phyloP scores from a whole-genome alignment of 2,329 filamentous ascomycete genomes.

The Botrytis porri region DNA sequence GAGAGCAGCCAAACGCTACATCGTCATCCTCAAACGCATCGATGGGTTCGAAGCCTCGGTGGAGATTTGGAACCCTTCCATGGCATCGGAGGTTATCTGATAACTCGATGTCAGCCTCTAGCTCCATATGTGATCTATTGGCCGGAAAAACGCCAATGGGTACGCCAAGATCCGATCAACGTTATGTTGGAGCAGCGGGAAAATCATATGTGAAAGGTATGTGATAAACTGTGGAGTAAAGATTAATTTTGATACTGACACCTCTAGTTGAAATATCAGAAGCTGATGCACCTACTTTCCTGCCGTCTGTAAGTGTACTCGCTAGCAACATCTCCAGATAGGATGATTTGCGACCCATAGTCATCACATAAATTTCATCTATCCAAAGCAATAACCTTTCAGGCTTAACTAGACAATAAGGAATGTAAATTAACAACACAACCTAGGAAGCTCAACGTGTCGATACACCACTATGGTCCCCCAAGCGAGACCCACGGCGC shows the following conservation, averaged over 20 bases:
- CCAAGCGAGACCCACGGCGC: conserved; percentile 20
- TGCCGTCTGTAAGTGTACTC: conserved; percentile 35
- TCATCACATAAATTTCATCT: not conserved
- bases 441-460: conserved; percentile 36
- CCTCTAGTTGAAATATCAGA: conserved; percentile 33
- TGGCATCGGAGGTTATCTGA: conserved; percentile 36
- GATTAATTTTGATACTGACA: not conserved
- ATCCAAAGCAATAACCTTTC: not conserved
- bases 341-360: not conserved
- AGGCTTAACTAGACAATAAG: too few species aligned
- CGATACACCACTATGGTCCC: conserved; percentile 35
- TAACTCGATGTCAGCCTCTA: conserved; percentile 35
- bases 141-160: conserved; percentile 33
- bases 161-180: conserved; percentile 28
- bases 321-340: too few species aligned
- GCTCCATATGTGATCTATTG: conserved; percentile 35
- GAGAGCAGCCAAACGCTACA: not conserved
- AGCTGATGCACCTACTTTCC: conserved; percentile 28
- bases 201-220: conserved; percentile 27
- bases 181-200: conserved; percentile 27
- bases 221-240: not conserved
- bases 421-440: not conserved
- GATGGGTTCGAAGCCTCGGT: conserved; percentile 19
- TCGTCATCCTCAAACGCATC: conserved; percentile 13
- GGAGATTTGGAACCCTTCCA: conserved; percentile 35